phyloP scores from a whole-genome alignment of 1,284 basidiomycete species.

The Leccinum ponderosum region DNA sequence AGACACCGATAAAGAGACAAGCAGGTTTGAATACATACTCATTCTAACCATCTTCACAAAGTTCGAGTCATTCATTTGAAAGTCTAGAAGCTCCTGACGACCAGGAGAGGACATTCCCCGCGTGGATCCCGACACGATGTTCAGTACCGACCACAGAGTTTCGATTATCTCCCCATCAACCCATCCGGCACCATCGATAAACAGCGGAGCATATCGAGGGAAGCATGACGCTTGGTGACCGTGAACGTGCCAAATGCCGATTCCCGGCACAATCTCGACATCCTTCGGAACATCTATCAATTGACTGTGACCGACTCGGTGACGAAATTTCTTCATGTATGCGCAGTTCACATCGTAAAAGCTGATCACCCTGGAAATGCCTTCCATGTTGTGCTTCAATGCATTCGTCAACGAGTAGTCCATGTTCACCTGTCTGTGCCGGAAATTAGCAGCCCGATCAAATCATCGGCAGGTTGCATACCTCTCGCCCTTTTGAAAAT shows the following conservation, averaged over 20 bases:
- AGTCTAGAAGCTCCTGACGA: background rate
- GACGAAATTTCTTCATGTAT: background rate
- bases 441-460: background rate
- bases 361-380: background rate
- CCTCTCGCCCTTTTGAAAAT: background rate
- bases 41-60: background rate
- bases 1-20: background rate
- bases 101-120: background rate
- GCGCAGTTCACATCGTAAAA: background rate
- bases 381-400: background rate
- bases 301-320: background rate
- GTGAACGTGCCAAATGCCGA: background rate
- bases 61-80: background rate
- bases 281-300: background rate
- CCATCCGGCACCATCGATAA: background rate
- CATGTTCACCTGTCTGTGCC: background rate
- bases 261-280: background rate
- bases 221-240: background rate
- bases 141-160: background rate
- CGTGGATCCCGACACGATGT: background rate
- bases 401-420: background rate
- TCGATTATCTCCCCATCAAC: background rate
- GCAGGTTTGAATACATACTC: background rate
- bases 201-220: background rate
- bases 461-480: background rate